A percentile compares a stretch with the other conserved stretches of the same genome.
These are phyloP conservation scores for Rubia yunnanensis DNA, from an alignment of 257 asterid species.

Conservation along the genomic window DNA sequence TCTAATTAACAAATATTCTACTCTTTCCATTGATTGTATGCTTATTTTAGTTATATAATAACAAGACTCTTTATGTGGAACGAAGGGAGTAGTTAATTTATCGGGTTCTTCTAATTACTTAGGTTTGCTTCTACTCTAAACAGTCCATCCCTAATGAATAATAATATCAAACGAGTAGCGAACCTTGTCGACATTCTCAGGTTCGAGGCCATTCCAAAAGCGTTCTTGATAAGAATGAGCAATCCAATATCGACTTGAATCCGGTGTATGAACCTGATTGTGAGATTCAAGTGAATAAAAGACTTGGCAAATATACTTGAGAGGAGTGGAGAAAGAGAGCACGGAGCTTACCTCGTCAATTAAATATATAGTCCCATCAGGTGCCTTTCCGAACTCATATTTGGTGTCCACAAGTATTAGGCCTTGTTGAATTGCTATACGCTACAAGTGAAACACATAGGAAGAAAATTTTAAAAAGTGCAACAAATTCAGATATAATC, in stretches of 20 bases:
- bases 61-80: not conserved
- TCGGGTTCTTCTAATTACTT: not conserved
- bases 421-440: conserved; percentile 67
- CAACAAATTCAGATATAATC: not conserved
- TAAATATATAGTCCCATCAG: conserved; percentile 66
- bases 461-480: not conserved
- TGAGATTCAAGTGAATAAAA: not conserved
- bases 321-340: not conserved
- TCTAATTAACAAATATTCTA: not conserved
- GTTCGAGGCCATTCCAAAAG: conserved; percentile 68
- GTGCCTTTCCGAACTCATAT: conserved; percentile 91
- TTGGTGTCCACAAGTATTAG: conserved; percentile 87
- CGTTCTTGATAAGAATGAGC: conserved; percentile 60
- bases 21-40: not conserved
- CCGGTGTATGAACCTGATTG: conserved; percentile 86
- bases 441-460: conserved; percentile 28
- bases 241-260: conserved; percentile 96
- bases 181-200: conserved; percentile 97
- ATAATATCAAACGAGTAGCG: not conserved
- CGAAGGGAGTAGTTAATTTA: too few species aligned
- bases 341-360: conserved; percentile 63
- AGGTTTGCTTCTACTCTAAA: not conserved
- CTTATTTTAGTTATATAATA: not conserved
- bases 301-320: not conserved
- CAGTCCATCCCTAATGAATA: not conserved